Evolutionary conservation across 2,329 filamentous ascomycete genomes (phyloP).

Genomic region (Pseudopyricularia javanii): DNA sequence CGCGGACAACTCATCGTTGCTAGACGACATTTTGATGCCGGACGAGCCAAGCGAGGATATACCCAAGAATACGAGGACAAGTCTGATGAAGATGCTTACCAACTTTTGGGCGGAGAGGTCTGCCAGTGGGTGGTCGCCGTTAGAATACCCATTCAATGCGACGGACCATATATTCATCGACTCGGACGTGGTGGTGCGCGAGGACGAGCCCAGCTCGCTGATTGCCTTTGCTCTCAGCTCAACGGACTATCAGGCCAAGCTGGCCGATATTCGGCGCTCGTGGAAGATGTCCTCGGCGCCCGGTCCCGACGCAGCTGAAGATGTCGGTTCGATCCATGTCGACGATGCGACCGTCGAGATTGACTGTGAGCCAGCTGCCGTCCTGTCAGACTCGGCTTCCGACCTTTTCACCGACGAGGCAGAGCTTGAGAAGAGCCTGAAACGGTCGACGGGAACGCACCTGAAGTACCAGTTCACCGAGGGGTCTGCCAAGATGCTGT

Average conservation of each 20-base stretch:
- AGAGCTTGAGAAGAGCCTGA: conserved; percentile 73
- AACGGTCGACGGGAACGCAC: conserved; percentile 79
- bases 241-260: conserved; percentile 72
- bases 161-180: conserved; percentile 95
- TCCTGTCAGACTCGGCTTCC: not conserved
- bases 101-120: conserved; percentile 98
- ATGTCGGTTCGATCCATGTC: conserved; percentile 8
- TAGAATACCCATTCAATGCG: conserved; percentile 82
- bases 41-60: conserved; percentile 49
- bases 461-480: conserved; percentile 94
- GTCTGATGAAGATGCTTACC: conserved; percentile 86
- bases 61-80: conserved; percentile 79
- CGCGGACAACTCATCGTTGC: conserved; percentile 44
- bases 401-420: conserved; percentile 40
- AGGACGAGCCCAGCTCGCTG: conserved; percentile 93
- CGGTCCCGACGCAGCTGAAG: conserved; percentile 23
- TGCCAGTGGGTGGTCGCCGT: conserved; percentile 80
- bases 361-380: conserved; percentile 13
- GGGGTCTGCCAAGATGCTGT: conserved; percentile 86
- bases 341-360: conserved; percentile 12
- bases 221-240: conserved; percentile 88
- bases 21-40: conserved; percentile 53
- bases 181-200: conserved; percentile 90
- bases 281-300: conserved; percentile 20
- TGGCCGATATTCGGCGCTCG: conserved; percentile 51